A percentile compares a stretch with the other conserved stretches of the same genome.
Evolutionary conservation across 2,329 filamentous ascomycete species (phyloP).

Genomic region (Simplicillium aogashimaense): DNA sequence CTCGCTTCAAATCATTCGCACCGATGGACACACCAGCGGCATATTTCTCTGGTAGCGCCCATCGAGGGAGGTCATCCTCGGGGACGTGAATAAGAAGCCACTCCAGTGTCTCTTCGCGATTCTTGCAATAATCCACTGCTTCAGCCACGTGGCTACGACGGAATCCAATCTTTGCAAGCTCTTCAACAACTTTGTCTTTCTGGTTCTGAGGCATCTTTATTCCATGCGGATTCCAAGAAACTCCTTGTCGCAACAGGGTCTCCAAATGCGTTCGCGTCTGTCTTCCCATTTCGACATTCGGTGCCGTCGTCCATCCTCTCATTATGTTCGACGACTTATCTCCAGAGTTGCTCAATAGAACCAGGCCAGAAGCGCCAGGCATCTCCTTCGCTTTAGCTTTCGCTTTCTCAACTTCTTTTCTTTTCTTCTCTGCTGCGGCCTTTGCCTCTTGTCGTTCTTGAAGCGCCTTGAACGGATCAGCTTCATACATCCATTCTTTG

Average conservation of each 20-base stretch:
- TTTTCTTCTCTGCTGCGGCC: conserved; percentile 67
- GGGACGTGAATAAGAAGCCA: conserved; percentile 96
- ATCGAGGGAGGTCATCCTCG: conserved; percentile 88
- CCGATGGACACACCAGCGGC: conserved; percentile 82
- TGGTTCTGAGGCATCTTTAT: conserved; percentile 52
- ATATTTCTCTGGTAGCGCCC: conserved; percentile 88
- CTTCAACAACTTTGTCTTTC: conserved; percentile 54
- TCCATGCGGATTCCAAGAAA: conserved; percentile 78
- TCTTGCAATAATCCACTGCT: conserved; percentile 77
- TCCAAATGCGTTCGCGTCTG: conserved; percentile 73
- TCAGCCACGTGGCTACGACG: conserved; percentile 84
- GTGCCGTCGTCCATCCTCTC: conserved; percentile 73
- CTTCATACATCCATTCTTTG: conserved; percentile 84
- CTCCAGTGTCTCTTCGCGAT: conserved; percentile 84
- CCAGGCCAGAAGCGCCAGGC: conserved; percentile 46
- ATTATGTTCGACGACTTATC: conserved; percentile 35
- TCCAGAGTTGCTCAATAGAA: conserved; percentile 36
- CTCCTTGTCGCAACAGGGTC: conserved; percentile 63
- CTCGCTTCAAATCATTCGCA: conserved; percentile 68
- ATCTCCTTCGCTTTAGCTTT: conserved; percentile 58
- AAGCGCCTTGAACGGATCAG: conserved; percentile 79
- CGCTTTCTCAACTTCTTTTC: conserved; percentile 57
- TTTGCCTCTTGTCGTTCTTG: conserved; percentile 73
- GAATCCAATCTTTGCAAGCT: conserved; percentile 73
- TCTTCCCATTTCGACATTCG: conserved; percentile 88